Conservation (phyloP, 805 yeast genomes). For the Wickerhamiella shivajii region DNA sequence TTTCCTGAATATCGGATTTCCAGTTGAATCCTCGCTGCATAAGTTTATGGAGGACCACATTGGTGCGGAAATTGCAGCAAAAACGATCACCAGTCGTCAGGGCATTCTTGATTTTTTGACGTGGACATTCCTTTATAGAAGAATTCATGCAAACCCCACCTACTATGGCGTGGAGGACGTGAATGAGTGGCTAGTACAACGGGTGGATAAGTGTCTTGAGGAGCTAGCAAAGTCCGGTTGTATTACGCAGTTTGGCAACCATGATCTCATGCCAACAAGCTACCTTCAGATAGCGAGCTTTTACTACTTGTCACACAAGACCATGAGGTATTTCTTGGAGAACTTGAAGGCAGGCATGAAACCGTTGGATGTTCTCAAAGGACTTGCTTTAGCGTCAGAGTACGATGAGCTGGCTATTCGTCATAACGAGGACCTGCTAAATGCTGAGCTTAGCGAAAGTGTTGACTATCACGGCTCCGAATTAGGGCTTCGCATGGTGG, state of each 20-base stretch:
- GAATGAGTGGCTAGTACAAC: constrained; percentile 24
- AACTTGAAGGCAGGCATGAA: constrained; percentile 27
- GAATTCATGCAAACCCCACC: constrained; percentile 66
- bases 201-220: constrained; percentile 55
- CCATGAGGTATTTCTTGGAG: constrained; percentile 54
- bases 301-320: constrained; percentile 83
- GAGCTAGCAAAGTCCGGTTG: constrained; percentile 63
- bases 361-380: constrained; percentile 49
- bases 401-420: constrained; percentile 81
- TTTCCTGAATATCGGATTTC: constrained; percentile 64
- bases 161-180: constrained; percentile 49
- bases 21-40: constrained; percentile 68
- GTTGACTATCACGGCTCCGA: constrained; percentile 42
- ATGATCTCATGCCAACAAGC: constrained; percentile 48
- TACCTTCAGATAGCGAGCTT: constrained; percentile 75
- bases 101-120: constrained; percentile 62
- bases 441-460: constrained; percentile 59
- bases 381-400: constrained; percentile 55
- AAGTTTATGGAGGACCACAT: constrained; percentile 64
- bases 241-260: constrained; percentile 24
- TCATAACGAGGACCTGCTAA: constrained; percentile 81
- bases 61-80: constrained; percentile 68
- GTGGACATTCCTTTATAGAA: constrained; percentile 60
- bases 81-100: constrained; percentile 47
- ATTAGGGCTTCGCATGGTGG: constrained; percentile 46